Conservation (phyloP, 176 grass and related monocot species). For the Avena sativa region DNA sequence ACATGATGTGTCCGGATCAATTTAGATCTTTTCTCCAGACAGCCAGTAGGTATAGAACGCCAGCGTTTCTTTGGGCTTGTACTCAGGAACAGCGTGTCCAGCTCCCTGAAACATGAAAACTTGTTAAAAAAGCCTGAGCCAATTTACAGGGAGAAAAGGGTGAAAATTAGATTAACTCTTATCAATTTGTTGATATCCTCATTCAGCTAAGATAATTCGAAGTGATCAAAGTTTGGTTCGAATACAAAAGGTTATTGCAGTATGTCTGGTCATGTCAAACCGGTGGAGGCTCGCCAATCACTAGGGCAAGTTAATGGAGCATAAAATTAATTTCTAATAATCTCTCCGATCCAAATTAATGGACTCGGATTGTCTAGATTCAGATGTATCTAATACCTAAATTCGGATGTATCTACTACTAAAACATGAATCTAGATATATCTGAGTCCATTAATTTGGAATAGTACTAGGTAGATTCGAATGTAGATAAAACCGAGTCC, state of each 20-base stretch:
- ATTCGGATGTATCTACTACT: too few relatives aligned
- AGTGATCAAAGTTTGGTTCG: not conserved
- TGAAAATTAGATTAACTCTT: too few relatives aligned
- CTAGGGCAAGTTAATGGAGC: not conserved
- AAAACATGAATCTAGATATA: too few relatives aligned
- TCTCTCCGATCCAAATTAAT: too few relatives aligned
- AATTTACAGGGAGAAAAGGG: too few relatives aligned
- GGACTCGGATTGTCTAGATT: too few relatives aligned
- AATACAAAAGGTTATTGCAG: not conserved
- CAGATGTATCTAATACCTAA: too few relatives aligned
- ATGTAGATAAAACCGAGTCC: too few relatives aligned
- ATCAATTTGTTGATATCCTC: not conserved
- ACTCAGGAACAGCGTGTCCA: constrained; percentile 66
- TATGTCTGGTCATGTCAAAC: not conserved
- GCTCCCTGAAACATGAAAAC: constrained; percentile 53
- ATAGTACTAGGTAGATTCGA: too few relatives aligned
- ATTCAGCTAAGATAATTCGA: not conserved
- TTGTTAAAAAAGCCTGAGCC: too few relatives aligned
- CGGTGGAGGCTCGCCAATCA: not conserved
- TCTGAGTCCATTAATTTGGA: too few relatives aligned
- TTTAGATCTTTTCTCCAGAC: constrained; percentile 48
- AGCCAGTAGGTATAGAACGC: constrained; percentile 63
- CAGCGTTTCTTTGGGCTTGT: constrained; percentile 79
- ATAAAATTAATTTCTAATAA: too few relatives aligned
- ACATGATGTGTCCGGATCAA: not conserved